Base-by-base conservation (phyloP, 1,139 yeast genomes). In the Sugiyamaella sp. region DNA sequence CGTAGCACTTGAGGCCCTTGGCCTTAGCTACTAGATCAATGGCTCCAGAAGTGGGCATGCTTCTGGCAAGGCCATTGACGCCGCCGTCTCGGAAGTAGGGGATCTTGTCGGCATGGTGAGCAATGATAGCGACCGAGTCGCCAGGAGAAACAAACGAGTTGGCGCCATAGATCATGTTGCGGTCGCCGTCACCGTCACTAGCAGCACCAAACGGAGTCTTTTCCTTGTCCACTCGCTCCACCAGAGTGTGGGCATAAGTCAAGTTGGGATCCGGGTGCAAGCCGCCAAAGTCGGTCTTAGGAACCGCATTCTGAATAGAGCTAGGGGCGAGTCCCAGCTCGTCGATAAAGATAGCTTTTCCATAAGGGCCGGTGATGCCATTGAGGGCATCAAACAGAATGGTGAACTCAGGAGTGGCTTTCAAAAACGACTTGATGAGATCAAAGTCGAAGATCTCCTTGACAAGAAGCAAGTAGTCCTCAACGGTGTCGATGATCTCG, bases 311-410 rank as follows among this genome's bases (percentile, higher is more conserved):
- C 73, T 93, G 98, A 56, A 93, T 78, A 1, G 87, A 79, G 3
- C 80, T 71, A 54, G 73, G 75, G 1, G 91, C 82, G 61, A 95
- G 76, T 0, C 95, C 96, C 60, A 93, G 80, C 72, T 89, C 96
- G 45, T 89, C 85, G 40, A 89, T 77, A 65, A 93, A 93, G 52
- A 93, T 82, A 52, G 87, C 85, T 66, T 80, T 76, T 54, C 97
- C 99, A 69, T 95, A 93, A 33, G 99, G 98, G 37, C 99, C 99
- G 38, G 99, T 93, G 62, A 93, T 95, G 69, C 99, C 99, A 68
- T 90, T 88, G 67, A 93, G 77, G 2, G 95, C 89, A 71, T 93
- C 99, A 66, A 93, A 93, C 61, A 93, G 76, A 51, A 91, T 80
- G 63, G 79, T 79, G 76, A 91, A 89, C 49, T 80, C 76, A 51